phyloP scores from a whole-genome alignment of 2,329 filamentous ascomycete genomes.

The Penicillium fuscoglaucum region DNA sequence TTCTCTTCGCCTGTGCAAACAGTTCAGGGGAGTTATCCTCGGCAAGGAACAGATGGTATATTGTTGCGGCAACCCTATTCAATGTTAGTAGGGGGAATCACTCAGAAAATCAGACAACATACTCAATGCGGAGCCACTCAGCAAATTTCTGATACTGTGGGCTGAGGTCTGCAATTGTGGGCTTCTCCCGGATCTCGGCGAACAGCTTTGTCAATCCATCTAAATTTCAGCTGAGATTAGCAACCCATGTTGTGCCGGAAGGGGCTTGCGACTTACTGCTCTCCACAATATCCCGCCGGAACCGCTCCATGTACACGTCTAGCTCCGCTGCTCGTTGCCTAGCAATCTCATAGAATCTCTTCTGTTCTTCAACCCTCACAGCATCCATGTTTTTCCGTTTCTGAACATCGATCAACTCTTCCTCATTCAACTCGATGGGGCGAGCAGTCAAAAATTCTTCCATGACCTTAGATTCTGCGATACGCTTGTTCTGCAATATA shows the following conservation, averaged over 20 bases:
- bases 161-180: slow-evolving; percentile 81
- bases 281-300: slow-evolving; percentile 67
- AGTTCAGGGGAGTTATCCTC: slow-evolving; percentile 97
- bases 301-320: slow-evolving; percentile 95
- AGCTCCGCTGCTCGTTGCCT: slow-evolving; percentile 85
- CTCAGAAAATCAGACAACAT: slow-evolving; percentile 22
- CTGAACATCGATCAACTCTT: slow-evolving; percentile 79
- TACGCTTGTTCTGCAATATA: slow-evolving; percentile 77
- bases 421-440: slow-evolving; percentile 73
- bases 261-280: slow-evolving; percentile 57
- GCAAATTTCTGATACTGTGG: slow-evolving; percentile 98
- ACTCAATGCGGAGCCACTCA: slow-evolving; percentile 94
- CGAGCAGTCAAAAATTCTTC: slow-evolving; percentile 75
- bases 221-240: slow-evolving; percentile 14
- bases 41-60: slow-evolving; percentile 95
- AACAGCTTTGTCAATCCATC: slow-evolving; percentile 92
- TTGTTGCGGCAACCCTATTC: slow-evolving; percentile 75
- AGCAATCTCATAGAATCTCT: slow-evolving; percentile 92
- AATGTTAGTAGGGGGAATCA: slow-evolving; percentile 13
- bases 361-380: slow-evolving; percentile 87
- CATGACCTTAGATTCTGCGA: slow-evolving; percentile 80
- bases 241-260: slow-evolving; percentile 34
- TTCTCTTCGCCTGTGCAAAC: slow-evolving; percentile 89
- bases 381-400: slow-evolving; percentile 80
- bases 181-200: slow-evolving; percentile 86